These are phyloP conservation scores for Acidomyces sp. DNA, from an alignment of 495 filamentous ascomycete species.

Conservation along the genomic window DNA sequence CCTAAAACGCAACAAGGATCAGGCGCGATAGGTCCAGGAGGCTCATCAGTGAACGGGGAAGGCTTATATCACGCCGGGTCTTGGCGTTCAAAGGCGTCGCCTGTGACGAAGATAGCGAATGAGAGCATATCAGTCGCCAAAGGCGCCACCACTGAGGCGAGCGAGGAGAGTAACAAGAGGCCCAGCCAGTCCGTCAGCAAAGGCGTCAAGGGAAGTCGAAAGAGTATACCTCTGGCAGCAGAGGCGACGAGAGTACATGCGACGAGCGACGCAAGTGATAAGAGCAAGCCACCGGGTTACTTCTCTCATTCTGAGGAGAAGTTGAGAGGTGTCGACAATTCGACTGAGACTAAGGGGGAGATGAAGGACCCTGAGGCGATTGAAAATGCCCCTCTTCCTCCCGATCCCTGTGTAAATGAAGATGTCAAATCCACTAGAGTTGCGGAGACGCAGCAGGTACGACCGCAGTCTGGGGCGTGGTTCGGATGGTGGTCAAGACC, in stretches of 20 bases:
- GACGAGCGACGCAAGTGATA: conserved; percentile 11
- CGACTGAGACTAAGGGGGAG: conserved; percentile 1
- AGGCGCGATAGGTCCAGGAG: too few relatives aligned
- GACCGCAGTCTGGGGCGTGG: conserved; percentile 17
- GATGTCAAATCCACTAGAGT: conserved; percentile 3
- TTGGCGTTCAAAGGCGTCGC: conserved; percentile 29
- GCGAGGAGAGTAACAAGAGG: conserved; percentile 10
- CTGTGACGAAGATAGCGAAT: conserved; percentile 23
- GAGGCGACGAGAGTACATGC: conserved; percentile 28
- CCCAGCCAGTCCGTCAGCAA: conserved; percentile 19
- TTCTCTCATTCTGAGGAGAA: conserved; percentile 10
- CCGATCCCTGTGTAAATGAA: background rate
- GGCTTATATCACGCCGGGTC: conserved; percentile 25
- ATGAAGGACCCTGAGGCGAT: conserved; percentile 14
- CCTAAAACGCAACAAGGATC: background rate
- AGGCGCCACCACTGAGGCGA: conserved; percentile 24
- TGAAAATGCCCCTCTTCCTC: background rate
- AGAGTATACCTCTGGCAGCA: conserved; percentile 24
- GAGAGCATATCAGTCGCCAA: conserved; percentile 27
- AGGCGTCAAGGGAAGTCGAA: conserved; percentile 24
- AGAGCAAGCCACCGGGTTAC: conserved; percentile 11
- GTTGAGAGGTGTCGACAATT: conserved; percentile 2
- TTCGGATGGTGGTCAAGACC: conserved; percentile 32
- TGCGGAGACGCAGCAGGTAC: conserved; percentile 1
- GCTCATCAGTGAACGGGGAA: too few relatives aligned